Evolutionary conservation across 1,139 yeast genomes (phyloP), one percentile per base, ranked within the genome.

Genomic region (Hansenula lynferdii): DNA sequence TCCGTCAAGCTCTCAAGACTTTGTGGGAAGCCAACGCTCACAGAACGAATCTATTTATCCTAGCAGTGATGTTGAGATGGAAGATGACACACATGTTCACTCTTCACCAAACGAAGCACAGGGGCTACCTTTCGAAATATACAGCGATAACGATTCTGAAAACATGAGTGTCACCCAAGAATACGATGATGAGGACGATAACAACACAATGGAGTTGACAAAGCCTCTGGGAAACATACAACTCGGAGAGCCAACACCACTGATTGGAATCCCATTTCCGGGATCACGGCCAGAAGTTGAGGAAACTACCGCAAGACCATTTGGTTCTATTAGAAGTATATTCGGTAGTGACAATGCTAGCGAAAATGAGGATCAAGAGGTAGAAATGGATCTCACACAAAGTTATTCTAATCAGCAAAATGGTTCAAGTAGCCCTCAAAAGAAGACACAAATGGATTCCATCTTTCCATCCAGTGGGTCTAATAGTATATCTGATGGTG

Each of bases 131-230:
- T 49, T 51, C 24, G 18, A 39, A 24, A 49, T 49, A n/a, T 46
- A 45, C 24, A 42, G 42, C 22, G 54, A 51, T 23, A 36, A 43
- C 17, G 45, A 34, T 8, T 35, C 50, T 4, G 39, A 47, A 38
- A 57, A 53, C 31, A 38, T 50, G 41, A 45, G 53, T 26, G 34
- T 44, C 19, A 36, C 50, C 21, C 43, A 46, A 34, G 36, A 29
- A 11, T 22, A 30, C 23, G 48, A 38, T 16, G 39, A 46, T 9
- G 17, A 12, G 37, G 42, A 45, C 10, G 50, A 42, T 8, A 53
- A 50, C 9, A 53, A 48, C 17, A 57, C 62, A 0, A 59, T 59
- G 63, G 62, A 59, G 8, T 49, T 59, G 28, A 58, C 62, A 0
- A 50, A 48, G 23, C 51, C 50, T 3, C 38, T 53, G 36, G 53